phyloP scores from a whole-genome alignment of 768 basidiomycete genomes.

The Mycena capillaripes region DNA sequence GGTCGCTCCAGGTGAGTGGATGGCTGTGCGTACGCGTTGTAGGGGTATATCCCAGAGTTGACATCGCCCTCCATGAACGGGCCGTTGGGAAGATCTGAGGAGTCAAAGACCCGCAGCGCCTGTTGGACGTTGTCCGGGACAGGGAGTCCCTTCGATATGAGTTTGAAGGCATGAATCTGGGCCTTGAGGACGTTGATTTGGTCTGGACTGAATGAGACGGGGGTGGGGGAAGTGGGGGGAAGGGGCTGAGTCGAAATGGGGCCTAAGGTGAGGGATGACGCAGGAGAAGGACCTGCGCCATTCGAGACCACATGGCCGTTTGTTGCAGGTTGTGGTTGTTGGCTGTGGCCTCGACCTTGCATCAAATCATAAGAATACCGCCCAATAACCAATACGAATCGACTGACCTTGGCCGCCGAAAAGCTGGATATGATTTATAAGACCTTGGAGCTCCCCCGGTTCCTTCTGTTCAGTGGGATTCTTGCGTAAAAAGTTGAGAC shows the following conservation, averaged over 20 bases:
- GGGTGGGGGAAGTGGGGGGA: slow-evolving; percentile 57
- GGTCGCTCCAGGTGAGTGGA: slow-evolving; percentile 83
- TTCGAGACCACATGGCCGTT: slow-evolving; percentile 48
- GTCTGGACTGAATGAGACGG: slow-evolving; percentile 83
- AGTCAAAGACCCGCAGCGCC: slow-evolving; percentile 74
- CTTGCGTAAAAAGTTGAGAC: slow-evolving; percentile 63
- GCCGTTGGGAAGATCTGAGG: slow-evolving; percentile 71
- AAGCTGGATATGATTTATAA: slow-evolving; percentile 63
- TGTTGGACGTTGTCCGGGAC: slow-evolving; percentile 80
- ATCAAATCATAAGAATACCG: neutral
- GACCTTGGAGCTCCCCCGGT: slow-evolving; percentile 60
- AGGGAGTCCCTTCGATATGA: slow-evolving; percentile 74
- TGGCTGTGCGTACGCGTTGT: slow-evolving; percentile 92
- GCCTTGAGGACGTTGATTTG: slow-evolving; percentile 82
- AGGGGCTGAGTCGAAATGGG: too few relatives aligned
- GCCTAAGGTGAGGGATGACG: too few relatives aligned
- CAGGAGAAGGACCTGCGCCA: slow-evolving; percentile 46
- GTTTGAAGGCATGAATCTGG: slow-evolving; percentile 87
- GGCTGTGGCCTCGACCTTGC: slow-evolving; percentile 41
- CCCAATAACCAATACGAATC: neutral
- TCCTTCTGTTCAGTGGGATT: slow-evolving; percentile 64
- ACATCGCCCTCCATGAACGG: slow-evolving; percentile 54
- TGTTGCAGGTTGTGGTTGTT: slow-evolving; percentile 44
- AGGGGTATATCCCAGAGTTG: slow-evolving; percentile 88
- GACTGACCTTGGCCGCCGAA: slow-evolving; percentile 46